These are phyloP conservation scores for Coniochaeta sp. DNA, from an alignment of 2,329 filamentous ascomycete genomes.

Conservation along the genomic window DNA sequence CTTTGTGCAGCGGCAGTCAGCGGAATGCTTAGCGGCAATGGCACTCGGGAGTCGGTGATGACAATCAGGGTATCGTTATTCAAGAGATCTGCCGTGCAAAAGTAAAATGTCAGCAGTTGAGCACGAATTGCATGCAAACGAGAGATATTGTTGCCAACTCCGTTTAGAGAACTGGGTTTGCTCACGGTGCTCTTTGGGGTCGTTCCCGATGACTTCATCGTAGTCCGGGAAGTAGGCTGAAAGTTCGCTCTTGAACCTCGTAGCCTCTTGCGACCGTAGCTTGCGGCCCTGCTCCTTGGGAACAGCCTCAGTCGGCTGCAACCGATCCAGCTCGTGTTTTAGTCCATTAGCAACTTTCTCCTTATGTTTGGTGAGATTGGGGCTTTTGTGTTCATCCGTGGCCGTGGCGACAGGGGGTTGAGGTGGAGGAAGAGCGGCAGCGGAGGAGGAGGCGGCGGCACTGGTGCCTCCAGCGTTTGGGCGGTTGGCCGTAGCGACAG, in stretches of 20 bases:
- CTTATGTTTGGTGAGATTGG: slow-evolving; percentile 39
- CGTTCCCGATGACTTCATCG: slow-evolving; percentile 86
- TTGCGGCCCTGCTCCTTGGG: slow-evolving; percentile 61
- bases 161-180: slow-evolving; percentile 12
- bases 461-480: neutral
- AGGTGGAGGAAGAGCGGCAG: slow-evolving; percentile 9
- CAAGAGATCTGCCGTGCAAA: slow-evolving; percentile 52
- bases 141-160: neutral
- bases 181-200: slow-evolving; percentile 70
- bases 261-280: slow-evolving; percentile 78
- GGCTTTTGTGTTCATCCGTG: slow-evolving; percentile 8
- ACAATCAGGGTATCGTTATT: slow-evolving; percentile 66
- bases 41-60: slow-evolving; percentile 47
- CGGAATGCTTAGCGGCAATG: slow-evolving; percentile 11
- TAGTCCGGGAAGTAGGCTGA: slow-evolving; percentile 89
- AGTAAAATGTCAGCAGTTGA: slow-evolving; percentile 3
- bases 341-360: slow-evolving; percentile 55
- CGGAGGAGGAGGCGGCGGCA: slow-evolving; percentile 1
- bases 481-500: neutral
- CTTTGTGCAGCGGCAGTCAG: slow-evolving; percentile 9
- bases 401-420: slow-evolving; percentile 12
- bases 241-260: slow-evolving; percentile 83
- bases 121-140: neutral
- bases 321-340: slow-evolving; percentile 49
- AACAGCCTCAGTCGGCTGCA: slow-evolving; percentile 41